Conservation (phyloP, 2,329 filamentous ascomycete species). For the Kalaharituber pfeilii region DNA sequence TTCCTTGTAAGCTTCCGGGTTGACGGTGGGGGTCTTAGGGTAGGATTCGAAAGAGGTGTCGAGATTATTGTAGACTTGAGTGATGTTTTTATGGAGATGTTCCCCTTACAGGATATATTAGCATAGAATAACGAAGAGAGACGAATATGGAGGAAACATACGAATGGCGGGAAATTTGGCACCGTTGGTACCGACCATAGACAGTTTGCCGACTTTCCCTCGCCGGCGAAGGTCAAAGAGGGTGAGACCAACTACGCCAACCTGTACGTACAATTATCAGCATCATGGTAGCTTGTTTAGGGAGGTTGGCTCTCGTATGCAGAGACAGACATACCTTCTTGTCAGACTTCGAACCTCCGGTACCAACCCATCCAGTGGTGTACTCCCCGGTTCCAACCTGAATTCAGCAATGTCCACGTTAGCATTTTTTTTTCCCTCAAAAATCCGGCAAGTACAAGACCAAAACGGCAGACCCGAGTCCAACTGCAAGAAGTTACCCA, state of each 20-base stretch:
- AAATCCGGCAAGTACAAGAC: not conserved
- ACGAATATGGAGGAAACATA: conserved; percentile 29
- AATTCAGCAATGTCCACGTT: conserved; percentile 1
- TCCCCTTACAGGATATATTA: conserved; percentile 31
- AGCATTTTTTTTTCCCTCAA: conserved; percentile 11
- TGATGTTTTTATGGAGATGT: conserved; percentile 77
- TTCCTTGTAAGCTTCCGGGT: conserved; percentile 69
- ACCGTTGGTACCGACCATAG: conserved; percentile 81
- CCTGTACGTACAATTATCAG: conserved; percentile 24
- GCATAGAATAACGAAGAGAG: not conserved
- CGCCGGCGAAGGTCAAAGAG: conserved; percentile 75
- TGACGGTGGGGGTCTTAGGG: conserved; percentile 52
- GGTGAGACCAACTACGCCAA: conserved; percentile 79
- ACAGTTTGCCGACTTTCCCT: conserved; percentile 70
- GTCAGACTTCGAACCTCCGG: conserved; percentile 67
- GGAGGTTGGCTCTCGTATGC: not conserved
- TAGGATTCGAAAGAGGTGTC: conserved; percentile 75
- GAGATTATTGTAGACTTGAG: conserved; percentile 68
- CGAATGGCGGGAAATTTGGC: conserved; percentile 83
- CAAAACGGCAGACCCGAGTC: too few relatives aligned
- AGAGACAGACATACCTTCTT: conserved; percentile 44
- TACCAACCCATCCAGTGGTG: conserved; percentile 84
- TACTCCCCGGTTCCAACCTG: conserved; percentile 87
- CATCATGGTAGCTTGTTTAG: not conserved
- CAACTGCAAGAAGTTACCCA: too few relatives aligned